Evolutionary conservation across 495 filamentous ascomycete species (phyloP), one percentile per base, ranked within the genome.

Genomic region (Jackrogersella minutella): DNA sequence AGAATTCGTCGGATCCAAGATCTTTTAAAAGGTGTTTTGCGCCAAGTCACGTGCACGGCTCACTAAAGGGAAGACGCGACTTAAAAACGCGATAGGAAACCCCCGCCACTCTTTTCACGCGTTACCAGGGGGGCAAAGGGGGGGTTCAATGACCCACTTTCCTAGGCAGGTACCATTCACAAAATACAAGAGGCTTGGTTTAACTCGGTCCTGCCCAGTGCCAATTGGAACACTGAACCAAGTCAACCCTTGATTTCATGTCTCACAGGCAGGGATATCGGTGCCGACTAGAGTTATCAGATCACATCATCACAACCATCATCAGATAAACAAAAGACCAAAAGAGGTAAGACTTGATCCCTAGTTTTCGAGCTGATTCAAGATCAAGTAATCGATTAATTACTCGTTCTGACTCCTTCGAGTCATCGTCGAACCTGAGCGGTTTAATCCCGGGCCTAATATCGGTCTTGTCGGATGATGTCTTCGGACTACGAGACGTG

Each of bases 11-110:
- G 61, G 56, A 30, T 50, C 53, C 52, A 43, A 66, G 44, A 46
- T 62, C 64, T 70, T 74, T 74, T 72, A 72, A 72, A 67, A 54
- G 53, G 66, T 41, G 50, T 60, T 17, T 40, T 47, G 55, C 72
- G 66, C 69, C 69, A 68, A 68, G 54, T 74, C 72, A 74, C 72
- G 69, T 74, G 72, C 1, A 2, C 5, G 14, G 56, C 58, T 58
- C 41, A 61, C 19, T 43, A 19, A 33, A 43, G 14, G 44, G n/a
- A 16, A 33, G 37, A 64, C 62, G 55, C 58, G 63, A 54, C 53
- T 54, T 26, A 33, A 24, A n/a, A 24, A 44, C 47, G 49, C 60
- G 39, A 57, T 28, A 34, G n/a, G 43, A 39, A 46, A 17, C 56
- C 63, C 72, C 72, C 66, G 64, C 69, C 61, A 68, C 55, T 53